Evolutionary conservation across 2,329 filamentous ascomycete species (phyloP).

Genomic region (Thelonectria discophora): DNA sequence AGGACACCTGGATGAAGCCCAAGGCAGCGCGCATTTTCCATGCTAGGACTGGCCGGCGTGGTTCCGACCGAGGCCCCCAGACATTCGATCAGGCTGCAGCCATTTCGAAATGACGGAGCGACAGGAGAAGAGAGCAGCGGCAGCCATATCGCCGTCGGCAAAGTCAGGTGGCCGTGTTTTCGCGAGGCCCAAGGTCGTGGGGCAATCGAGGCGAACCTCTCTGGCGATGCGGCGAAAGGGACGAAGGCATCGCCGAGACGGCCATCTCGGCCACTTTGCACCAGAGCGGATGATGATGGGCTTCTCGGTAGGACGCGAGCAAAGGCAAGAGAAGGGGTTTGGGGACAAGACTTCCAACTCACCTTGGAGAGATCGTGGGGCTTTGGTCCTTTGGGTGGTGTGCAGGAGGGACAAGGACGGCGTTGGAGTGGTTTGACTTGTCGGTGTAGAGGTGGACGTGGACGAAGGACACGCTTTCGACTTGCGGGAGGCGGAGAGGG

Average conservation of each 20-base stretch:
- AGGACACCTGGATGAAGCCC: conserved; percentile 42
- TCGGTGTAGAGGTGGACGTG: conserved; percentile 44
- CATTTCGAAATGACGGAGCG: conserved; percentile 15
- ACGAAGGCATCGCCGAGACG: conserved; percentile 37
- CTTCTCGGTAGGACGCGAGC: too few relatives aligned
- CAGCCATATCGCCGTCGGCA: not conserved
- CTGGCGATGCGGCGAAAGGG: conserved; percentile 20
- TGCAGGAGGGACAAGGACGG: conserved; percentile 44
- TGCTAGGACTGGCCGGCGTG: conserved; percentile 11
- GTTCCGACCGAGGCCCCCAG: conserved; percentile 8
- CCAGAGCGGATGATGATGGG: not conserved
- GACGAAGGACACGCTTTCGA: conserved; percentile 30
- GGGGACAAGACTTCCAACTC: conserved; percentile 33
- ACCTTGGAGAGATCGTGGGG: conserved; percentile 40
- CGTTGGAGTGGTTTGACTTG: conserved; percentile 44
- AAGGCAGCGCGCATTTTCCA: conserved; percentile 35
- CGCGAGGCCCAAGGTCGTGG: conserved; percentile 7
- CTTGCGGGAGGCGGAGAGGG: conserved; percentile 34
- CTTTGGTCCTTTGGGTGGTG: conserved; percentile 41
- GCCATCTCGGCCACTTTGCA: conserved; percentile 1
- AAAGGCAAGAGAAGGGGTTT: conserved; percentile 1
- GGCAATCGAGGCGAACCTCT: conserved; percentile 3
- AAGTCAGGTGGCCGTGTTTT: not conserved
- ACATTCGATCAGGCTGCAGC: conserved; percentile 25
- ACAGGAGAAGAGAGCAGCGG: too few relatives aligned